phyloP scores from a whole-genome alignment of 208 protist species.

The Trypanosoma brucei region DNA sequence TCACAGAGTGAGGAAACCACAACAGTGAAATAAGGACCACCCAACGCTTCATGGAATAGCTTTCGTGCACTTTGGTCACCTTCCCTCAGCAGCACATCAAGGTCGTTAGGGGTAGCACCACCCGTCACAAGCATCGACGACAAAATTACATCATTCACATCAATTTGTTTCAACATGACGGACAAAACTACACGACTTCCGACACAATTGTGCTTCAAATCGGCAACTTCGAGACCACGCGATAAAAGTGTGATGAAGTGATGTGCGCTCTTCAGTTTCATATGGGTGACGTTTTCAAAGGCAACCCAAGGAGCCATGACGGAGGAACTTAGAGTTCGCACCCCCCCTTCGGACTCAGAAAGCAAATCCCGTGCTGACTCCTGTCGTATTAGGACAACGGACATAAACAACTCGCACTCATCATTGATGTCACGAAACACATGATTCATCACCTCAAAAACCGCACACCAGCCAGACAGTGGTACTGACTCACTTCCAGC shows the following conservation, averaged over 20 bases:
- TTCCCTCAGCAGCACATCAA: constrained; percentile 37
- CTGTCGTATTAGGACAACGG: constrained; percentile 32
- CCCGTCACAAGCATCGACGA: constrained; percentile 63
- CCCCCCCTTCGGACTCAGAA: constrained; percentile 29
- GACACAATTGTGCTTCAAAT: constrained; percentile 11
- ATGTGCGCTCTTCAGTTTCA: constrained; percentile 12
- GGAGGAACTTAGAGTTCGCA: constrained; percentile 15
- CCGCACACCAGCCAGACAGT: constrained; percentile 22
- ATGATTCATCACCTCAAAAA: constrained; percentile 39
- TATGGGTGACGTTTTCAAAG: constrained; percentile 47
- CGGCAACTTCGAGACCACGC: constrained; percentile 7
- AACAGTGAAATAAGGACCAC: constrained; percentile 52
- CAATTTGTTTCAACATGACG: constrained; percentile 50
- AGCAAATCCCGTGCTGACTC: constrained; percentile 52
- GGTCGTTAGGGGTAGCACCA: constrained; percentile 23
- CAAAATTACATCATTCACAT: constrained; percentile 42
- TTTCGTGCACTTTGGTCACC: constrained; percentile 25
- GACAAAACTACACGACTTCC: constrained; percentile 42
- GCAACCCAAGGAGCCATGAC: constrained; percentile 31
- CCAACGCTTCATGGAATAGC: constrained; percentile 49
- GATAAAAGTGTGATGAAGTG: constrained; percentile 21
- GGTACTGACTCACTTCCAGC: constrained; percentile 31
- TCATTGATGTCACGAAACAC: constrained; percentile 30
- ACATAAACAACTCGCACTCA: constrained; percentile 37
- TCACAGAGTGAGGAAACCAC: constrained; percentile 29